Evolutionary conservation across 768 basidiomycete genomes (phyloP), one percentile per base, ranked within the genome.

Genomic region (Kwoniella sp.): DNA sequence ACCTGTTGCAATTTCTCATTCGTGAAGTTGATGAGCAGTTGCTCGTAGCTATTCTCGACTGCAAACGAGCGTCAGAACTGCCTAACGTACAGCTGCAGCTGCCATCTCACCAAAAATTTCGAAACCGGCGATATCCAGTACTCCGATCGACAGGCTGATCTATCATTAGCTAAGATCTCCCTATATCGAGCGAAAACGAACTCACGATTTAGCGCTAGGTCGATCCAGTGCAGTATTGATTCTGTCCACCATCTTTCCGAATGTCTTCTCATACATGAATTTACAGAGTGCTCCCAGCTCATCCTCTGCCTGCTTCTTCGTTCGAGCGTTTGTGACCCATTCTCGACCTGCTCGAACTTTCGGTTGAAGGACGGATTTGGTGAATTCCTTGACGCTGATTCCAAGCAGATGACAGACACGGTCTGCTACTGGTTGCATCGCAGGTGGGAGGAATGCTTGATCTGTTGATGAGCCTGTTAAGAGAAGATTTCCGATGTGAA

Each of bases 61-160:
- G 59, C 29, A 21, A n/a, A n/a, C n/a, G n/a, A n/a, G n/a, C n/a
- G n/a, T n/a, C n/a, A n/a, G n/a, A n/a, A n/a, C n/a, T n/a, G n/a
- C n/a, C n/a, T n/a, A n/a, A n/a, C n/a, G n/a, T n/a, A n/a, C n/a
- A n/a, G n/a, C n/a, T n/a, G n/a, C n/a, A n/a, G n/a, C n/a, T n/a
- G n/a, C n/a, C 51, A n/a, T 53, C 76, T 55, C 51, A 77, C 77
- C 75, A 60, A 84, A 85, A 65, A 99, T 99, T 80, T 99, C 96
- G 81, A 99, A 99, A 9, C 96, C 96, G 7, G 96, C 96, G 56
- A 99, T 99, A 85, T 99, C 96, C 30, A 99, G 85, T 9, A 99
- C 96, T 47, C 96, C 96, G 65, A 99, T 98, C 80, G 97, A 99
- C 1, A 77, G 63, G 3, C 76, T 77, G 53, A 29, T 8, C 6